Evolutionary conservation across 176 grass and related monocot genomes (phyloP).

Genomic region (Carex myosuroides): DNA sequence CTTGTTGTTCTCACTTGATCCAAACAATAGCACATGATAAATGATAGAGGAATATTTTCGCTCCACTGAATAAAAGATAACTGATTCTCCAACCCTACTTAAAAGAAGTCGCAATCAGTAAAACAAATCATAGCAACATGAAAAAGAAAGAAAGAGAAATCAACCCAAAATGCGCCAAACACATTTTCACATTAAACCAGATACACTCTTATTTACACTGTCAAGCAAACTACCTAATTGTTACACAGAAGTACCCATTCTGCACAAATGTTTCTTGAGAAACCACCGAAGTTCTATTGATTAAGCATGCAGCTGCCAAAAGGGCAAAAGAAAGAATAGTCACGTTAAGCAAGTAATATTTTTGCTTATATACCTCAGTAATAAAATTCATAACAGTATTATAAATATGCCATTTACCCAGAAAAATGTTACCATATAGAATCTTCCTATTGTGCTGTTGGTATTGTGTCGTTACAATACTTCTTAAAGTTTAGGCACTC

Average conservation of each 20-base stretch:
- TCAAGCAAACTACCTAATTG: not conserved
- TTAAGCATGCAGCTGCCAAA: not conserved
- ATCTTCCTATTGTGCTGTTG: slow-evolving; percentile 37
- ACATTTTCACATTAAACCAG: not conserved
- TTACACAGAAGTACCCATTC: not conserved
- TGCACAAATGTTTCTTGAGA: not conserved
- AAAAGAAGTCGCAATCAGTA: not conserved
- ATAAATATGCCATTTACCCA: not conserved
- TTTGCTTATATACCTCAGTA: not conserved
- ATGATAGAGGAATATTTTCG: no score
- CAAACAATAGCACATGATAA: no score
- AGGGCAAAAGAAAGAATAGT: not conserved
- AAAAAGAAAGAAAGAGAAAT: not conserved
- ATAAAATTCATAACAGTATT: not conserved
- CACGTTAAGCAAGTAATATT: not conserved
- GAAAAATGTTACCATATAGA: slow-evolving; percentile 3
- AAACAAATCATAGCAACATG: not conserved
- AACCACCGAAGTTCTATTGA: not conserved
- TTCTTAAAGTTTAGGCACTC: slow-evolving; percentile 90
- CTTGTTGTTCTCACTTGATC: no score
- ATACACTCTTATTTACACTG: not conserved
- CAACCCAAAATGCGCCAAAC: not conserved
- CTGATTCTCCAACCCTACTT: not conserved
- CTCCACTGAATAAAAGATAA: no score
- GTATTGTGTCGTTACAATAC: slow-evolving; percentile 51